phyloP scores from a whole-genome alignment of 176 grass and related monocot species.

The Avena sativa region DNA sequence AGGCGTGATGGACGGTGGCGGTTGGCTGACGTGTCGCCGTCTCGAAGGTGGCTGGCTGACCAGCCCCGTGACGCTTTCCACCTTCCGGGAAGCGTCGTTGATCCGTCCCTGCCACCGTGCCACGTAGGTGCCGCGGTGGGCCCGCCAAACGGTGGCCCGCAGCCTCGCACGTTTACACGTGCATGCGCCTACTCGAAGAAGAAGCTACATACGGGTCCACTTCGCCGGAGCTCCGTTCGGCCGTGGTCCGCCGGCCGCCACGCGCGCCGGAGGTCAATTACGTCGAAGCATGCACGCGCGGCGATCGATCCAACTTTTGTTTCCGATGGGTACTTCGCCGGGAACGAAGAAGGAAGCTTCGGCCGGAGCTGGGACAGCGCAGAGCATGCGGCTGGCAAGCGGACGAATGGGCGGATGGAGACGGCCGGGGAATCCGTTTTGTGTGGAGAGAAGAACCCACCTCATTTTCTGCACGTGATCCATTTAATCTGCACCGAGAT shows the following conservation, averaged over 20 bases:
- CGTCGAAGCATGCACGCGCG: background rate
- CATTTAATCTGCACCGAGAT: background rate
- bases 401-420: background rate
- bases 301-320: background rate
- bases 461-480: constrained; percentile 36
- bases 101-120: background rate
- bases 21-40: background rate
- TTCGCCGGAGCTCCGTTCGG: background rate
- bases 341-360: constrained; percentile 46
- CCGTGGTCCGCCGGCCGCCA: background rate
- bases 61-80: constrained; percentile 17
- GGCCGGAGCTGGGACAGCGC: background rate
- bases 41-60: background rate
- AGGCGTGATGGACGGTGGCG: accelerated
- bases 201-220: too few species aligned
- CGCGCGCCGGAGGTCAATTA: background rate
- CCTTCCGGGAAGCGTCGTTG: constrained; percentile 46
- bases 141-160: background rate
- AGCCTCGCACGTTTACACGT: background rate
- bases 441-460: constrained; percentile 11
- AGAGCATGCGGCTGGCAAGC: background rate
- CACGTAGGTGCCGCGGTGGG: background rate
- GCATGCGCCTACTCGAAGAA: background rate
- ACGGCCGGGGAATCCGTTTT: background rate
- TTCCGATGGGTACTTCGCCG: background rate